Base-by-base conservation (phyloP, 371 early-diverging fungal genomes). In the Synchytrium microbalum region DNA sequence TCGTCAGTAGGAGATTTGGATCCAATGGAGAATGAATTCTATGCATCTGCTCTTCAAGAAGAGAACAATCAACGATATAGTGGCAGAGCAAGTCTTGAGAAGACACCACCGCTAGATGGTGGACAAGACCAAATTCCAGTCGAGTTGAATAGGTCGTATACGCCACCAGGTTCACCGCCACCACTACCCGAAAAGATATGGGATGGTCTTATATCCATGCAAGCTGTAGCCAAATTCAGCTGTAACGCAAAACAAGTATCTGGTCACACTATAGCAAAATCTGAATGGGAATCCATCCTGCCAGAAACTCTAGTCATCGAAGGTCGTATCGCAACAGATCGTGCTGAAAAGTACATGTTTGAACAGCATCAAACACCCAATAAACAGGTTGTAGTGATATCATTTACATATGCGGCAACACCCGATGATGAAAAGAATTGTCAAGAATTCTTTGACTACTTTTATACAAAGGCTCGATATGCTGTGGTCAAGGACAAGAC, bases 401-500 rank as follows among this genome's bases (percentile, higher is more conserved):
- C 81, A 64, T 80, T 88, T 59, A 58, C 72, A 8, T 61, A 70
- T 1, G 71, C 65, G 14, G 61, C 32, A 0, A 38, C 32, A 16
- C 30, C 54, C 57, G 57, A 58, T 1, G 72, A 70, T 32, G 61
- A 59, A 58, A 69, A 31, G 64, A 74, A 81, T 58, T 69, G 72
- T 32, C 73, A 74, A 23, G 67, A 71, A 1, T 68, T 90, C 29
- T 73, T 85, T 27, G 69, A 75, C 16, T 88, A 90, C 67, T 85
- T 90, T 57, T 67, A 77, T 14, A 70, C 77, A 13, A 79, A 84
- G 62, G 57, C 74, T 3, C 77, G 89, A 58, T 84, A 79, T 67
- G 90, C 86, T 3, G 90, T 90, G 0, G 81, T 90, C 2, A 86
- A 84, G 1, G 82, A 85, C 38, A 80, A 82, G 65, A 82, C 80